These are phyloP conservation scores for Nevesoporus exiguus DNA, from an alignment of 768 basidiomycete species.

Conservation along the genomic window DNA sequence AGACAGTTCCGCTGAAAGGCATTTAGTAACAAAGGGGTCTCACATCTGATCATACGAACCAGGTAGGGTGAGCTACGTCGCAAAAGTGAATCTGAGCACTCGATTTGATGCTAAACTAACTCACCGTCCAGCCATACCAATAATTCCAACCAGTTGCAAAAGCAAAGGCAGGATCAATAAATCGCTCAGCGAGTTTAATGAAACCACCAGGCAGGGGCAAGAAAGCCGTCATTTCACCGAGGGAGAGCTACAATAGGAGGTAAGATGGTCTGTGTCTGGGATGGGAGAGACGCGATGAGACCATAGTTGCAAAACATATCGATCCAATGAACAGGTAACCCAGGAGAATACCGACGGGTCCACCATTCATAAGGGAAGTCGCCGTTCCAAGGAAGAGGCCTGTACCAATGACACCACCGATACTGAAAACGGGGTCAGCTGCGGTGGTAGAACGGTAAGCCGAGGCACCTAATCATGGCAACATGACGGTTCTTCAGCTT, in stretches of 20 bases:
- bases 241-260: conserved; percentile 21
- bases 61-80: conserved; percentile 23
- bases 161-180: conserved; percentile 43
- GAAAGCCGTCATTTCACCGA: conserved; percentile 47
- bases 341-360: conserved; percentile 46
- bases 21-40: conserved; percentile 1
- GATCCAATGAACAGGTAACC: conserved; percentile 38
- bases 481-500: conserved; percentile 34
- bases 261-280: background rate
- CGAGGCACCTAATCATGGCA: conserved; percentile 33
- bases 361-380: conserved; percentile 37
- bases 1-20: conserved; percentile 40
- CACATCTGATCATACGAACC: conserved; percentile 9
- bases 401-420: conserved; percentile 42
- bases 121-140: conserved; percentile 38
- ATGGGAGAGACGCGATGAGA: background rate
- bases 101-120: background rate
- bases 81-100: background rate
- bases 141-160: conserved; percentile 45
- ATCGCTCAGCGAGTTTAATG: conserved; percentile 46
- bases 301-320: conserved; percentile 40
- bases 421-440: conserved; percentile 11
- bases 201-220: conserved; percentile 45
- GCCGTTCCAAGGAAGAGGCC: conserved; percentile 36
- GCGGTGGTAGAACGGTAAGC: too few relatives aligned